Conservation (phyloP, 805 yeast species). For the Starmerella stigmatis region DNA sequence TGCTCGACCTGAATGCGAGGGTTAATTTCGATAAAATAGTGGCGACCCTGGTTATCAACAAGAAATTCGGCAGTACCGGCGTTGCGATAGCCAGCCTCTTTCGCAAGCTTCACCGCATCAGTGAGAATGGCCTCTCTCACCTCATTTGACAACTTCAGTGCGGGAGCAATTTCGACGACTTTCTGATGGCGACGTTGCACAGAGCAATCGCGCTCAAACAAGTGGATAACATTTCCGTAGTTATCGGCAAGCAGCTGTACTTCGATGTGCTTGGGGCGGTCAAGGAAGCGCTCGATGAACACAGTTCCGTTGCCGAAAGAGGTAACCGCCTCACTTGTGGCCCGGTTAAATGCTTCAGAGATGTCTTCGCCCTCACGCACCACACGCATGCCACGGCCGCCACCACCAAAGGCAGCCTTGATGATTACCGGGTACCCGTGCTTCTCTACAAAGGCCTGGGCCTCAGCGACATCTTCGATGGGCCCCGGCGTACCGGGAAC, state of each 20-base stretch:
- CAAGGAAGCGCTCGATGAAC: constrained; percentile 89
- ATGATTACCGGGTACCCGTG: constrained; percentile 94
- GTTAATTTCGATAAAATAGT: constrained; percentile 94
- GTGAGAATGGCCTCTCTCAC: constrained; percentile 87
- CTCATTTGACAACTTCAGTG: constrained; percentile 68
- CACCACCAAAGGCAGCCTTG: constrained; percentile 99
- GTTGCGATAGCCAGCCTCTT: constrained; percentile 78
- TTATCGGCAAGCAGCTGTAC: constrained; percentile 90
- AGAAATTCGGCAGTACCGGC: constrained; percentile 98
- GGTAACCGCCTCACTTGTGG: constrained; percentile 84
- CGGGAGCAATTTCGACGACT: constrained; percentile 98
- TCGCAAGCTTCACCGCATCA: constrained; percentile 90
- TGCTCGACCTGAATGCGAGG: constrained; percentile 98
- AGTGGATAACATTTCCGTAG: constrained; percentile 88
- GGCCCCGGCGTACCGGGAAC: constrained; percentile 99
- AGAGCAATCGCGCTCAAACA: constrained; percentile 98
- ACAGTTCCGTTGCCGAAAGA: constrained; percentile 99
- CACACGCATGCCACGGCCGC: constrained; percentile 99
- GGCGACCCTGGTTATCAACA: constrained; percentile 87
- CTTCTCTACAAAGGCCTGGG: constrained; percentile 63
- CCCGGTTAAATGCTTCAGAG: constrained; percentile 84
- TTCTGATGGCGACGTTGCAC: constrained; percentile 99
- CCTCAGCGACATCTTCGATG: constrained; percentile 68
- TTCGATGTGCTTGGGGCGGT: constrained; percentile 95
- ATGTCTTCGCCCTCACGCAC: constrained; percentile 93